These are phyloP conservation scores for Russula vinacea DNA, from an alignment of 768 basidiomycete species.

Conservation along the genomic window DNA sequence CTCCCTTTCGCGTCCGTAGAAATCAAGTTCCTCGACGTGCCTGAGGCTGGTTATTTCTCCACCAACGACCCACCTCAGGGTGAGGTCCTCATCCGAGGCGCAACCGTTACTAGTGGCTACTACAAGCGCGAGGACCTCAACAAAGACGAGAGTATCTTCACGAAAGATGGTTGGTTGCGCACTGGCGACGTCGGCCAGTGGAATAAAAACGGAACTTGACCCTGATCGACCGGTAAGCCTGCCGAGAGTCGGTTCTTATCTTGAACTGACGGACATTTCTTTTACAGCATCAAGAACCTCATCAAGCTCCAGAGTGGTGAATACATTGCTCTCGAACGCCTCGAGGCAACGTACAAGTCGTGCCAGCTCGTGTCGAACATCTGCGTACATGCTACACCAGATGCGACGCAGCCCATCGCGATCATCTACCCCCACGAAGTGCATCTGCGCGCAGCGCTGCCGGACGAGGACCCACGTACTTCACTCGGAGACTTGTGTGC, in stretches of 20 bases:
- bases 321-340: conserved; percentile 89
- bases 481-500: conserved; percentile 55
- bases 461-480: conserved; percentile 40
- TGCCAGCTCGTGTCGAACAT: conserved; percentile 77
- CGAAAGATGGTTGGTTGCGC: conserved; percentile 87
- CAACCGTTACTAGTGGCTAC: conserved; percentile 84
- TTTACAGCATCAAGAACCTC: conserved; percentile 76
- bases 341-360: conserved; percentile 84
- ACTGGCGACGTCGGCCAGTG: conserved; percentile 95
- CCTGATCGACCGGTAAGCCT: conserved; percentile 78
- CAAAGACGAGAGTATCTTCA: conserved; percentile 75
- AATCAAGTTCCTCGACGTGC: conserved; percentile 80
- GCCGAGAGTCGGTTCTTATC: conserved; percentile 3
- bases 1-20: conserved; percentile 86
- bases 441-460: conserved; percentile 63
- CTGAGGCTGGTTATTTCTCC: conserved; percentile 80
- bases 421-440: conserved; percentile 79
- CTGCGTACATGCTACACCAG: conserved; percentile 73
- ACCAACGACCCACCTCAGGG: conserved; percentile 73
- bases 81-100: conserved; percentile 86
- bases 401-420: conserved; percentile 81
- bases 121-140: conserved; percentile 92
- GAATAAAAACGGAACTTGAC: conserved; percentile 84
- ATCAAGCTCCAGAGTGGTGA: conserved; percentile 83
- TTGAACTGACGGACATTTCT: neutral